phyloP scores from a whole-genome alignment of 1,284 basidiomycete genomes.

The Cryptococcus hybrid region DNA sequence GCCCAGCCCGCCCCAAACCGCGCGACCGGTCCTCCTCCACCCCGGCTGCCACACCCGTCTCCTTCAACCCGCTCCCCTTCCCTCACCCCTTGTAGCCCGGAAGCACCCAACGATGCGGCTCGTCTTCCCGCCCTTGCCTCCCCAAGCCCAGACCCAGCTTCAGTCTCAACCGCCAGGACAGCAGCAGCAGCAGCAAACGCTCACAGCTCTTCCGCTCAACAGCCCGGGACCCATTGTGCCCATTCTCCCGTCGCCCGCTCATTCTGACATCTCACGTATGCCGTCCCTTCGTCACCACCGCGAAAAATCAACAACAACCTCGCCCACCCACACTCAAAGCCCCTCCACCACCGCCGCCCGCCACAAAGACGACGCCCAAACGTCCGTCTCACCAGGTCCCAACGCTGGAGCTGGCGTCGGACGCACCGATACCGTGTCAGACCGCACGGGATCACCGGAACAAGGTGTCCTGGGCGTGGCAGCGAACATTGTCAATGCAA shows the following conservation, averaged over 20 bases:
- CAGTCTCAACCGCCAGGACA: too few relatives aligned
- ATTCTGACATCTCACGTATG: too few relatives aligned
- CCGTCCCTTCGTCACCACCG: too few relatives aligned
- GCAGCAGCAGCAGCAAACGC: too few relatives aligned
- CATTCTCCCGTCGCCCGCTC: too few relatives aligned
- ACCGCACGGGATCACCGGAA: not conserved
- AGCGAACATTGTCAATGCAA: slow-evolving; percentile 1
- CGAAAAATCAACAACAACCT: too few relatives aligned
- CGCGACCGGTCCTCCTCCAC: slow-evolving; percentile 5
- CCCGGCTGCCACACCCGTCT: not conserved
- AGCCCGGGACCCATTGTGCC: too few relatives aligned
- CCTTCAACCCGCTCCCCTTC: slow-evolving; percentile 25
- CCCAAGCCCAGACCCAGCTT: not conserved
- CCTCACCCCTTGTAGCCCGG: slow-evolving; percentile 34
- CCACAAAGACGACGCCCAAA: not conserved
- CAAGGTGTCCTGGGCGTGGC: slow-evolving; percentile 9
- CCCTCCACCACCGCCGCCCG: not conserved
- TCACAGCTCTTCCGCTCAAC: too few relatives aligned
- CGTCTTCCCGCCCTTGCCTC: slow-evolving; percentile 24
- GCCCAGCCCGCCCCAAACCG: not conserved
- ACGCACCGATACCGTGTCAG: too few relatives aligned
- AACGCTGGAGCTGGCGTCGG: too few relatives aligned
- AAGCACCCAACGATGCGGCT: slow-evolving; percentile 45
- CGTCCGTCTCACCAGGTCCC: not conserved
- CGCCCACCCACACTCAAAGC: not conserved